Evolutionary conservation across 768 basidiomycete genomes (phyloP), one percentile per base, ranked within the genome.

Genomic region (Serendipita sp.): DNA sequence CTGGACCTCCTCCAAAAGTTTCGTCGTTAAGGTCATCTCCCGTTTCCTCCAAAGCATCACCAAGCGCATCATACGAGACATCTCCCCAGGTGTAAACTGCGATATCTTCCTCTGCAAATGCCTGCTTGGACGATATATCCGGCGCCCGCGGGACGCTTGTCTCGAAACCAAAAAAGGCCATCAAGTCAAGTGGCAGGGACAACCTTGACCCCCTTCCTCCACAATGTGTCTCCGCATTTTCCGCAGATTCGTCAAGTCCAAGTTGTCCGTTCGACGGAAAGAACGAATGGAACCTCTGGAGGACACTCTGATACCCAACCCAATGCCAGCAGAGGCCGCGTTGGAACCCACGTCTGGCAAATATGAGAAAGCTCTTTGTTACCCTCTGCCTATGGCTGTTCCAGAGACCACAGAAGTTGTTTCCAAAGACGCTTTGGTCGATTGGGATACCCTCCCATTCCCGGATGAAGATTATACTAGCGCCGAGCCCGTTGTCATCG

Each of bases 21-120:
- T 95, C 92, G 73, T 95, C 91, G 74, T 99, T 98, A 68, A 94
- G 71, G 67, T 94, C 93, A 77, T 97, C 93, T 63, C 84, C 84
- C 43, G 85, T 86, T 73, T 98, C 95, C 68, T 86, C 83, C 61
- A 97, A 79, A 58, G 83, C 83, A 73, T 90, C 86, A 61, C 87
- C 92, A 28, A 95, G 82, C 42, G 88, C 90, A 72, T 95, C 90
- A 70, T 93, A 92, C 67, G 83, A 83, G 42, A 89, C 89, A 67
- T 89, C 87, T 11, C 89, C 91, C 90, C 90, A 96, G 48, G 86
- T 90, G 73, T 90, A 94, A 51, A 93, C 89, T 2, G 90, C 86
- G 65, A 96, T 75, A 74, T 92, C 86, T 70, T 90, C 92, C 60
- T 79, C 76, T 61, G 80, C 73, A 69, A 82, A 82, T 67, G 73